Conservation (phyloP, 2,329 filamentous ascomycete genomes). For the Celoporthe dispersa region DNA sequence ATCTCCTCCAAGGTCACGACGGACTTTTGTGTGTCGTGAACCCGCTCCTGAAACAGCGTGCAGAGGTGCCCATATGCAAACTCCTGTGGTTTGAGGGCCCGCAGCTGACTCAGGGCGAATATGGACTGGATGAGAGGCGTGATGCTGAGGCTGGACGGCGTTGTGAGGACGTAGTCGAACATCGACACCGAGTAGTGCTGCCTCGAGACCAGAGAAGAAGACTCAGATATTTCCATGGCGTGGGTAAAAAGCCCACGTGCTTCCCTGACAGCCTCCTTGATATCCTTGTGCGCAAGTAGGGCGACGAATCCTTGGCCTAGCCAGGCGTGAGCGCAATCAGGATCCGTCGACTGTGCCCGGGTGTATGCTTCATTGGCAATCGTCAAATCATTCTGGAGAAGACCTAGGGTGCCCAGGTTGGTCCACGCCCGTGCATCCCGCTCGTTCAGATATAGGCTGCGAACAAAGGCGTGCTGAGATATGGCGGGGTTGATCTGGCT, state of each 20-base stretch:
- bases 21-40: conserved; percentile 68
- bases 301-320: conserved; percentile 89
- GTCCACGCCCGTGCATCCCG: conserved; percentile 85
- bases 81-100: conserved; percentile 71
- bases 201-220: conserved; percentile 73
- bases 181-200: conserved; percentile 78
- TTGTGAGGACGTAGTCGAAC: conserved; percentile 78
- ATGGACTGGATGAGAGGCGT: conserved; percentile 80
- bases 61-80: conserved; percentile 76
- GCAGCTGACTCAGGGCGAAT: conserved; percentile 84
- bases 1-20: conserved; percentile 67
- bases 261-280: conserved; percentile 61
- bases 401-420: conserved; percentile 84
- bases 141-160: conserved; percentile 53
- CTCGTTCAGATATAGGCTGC: conserved; percentile 92
- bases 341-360: conserved; percentile 89
- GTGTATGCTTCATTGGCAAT: conserved; percentile 92
- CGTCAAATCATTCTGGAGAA: conserved; percentile 80
- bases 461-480: conserved; percentile 89
- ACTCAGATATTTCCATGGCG: conserved; percentile 88
- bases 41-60: conserved; percentile 81
- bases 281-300: conserved; percentile 69
- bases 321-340: conserved; percentile 93
- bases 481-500: conserved; percentile 84
- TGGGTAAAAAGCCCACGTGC: conserved; percentile 88